Evolutionary conservation across 257 asterid species (phyloP), one percentile per base, ranked within the genome.

Genomic region (Fraxinus excelsior): DNA sequence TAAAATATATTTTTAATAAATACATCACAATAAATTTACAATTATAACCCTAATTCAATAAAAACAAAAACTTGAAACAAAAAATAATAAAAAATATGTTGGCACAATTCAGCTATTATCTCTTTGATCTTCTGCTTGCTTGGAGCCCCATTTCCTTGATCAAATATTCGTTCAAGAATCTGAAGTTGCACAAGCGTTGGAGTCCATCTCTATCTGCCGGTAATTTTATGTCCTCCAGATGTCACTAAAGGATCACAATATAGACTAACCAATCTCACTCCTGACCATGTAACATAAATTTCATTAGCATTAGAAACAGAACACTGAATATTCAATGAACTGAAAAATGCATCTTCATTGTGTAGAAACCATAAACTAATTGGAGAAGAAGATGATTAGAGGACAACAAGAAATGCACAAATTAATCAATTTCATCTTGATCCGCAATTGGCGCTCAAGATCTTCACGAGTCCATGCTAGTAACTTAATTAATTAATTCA

Each of bases 91-190:
- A n/a, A n/a, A n/a, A n/a, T n/a, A 42, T 96, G 99, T 76, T 96
- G 99, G 10, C 92, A 89, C 73, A 96, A 82, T 79, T 96, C 98
- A 16, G 84, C 35, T n/a, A 97, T 90, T 84, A 96, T 91, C 66
- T 96, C 99, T 81, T 91, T 90, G 89, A 96, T 91, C 88, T 93
- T 96, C 87, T 92, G 98, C 86, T 96, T 96, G 85, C 90, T 90
- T 44, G 99, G 99, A 23, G 98, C 93, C 31, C 99, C 99, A 67
- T 87, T 90, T 80, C 97, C 99, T 76, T 92, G 97, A 78, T 93
- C 97, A 25, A 93, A 96, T 34, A 96, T 89, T n/a, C 88, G 90
- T 80, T 96, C 99, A 5, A 96, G 97, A 81, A 90, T 88, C 87
- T 96, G 99, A 81, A 96, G 99, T 84, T 94, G 98, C 82, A 82